Evolutionary conservation across 495 filamentous ascomycete genomes (phyloP).

Genomic region (Paragyromitra xinjiangensis): DNA sequence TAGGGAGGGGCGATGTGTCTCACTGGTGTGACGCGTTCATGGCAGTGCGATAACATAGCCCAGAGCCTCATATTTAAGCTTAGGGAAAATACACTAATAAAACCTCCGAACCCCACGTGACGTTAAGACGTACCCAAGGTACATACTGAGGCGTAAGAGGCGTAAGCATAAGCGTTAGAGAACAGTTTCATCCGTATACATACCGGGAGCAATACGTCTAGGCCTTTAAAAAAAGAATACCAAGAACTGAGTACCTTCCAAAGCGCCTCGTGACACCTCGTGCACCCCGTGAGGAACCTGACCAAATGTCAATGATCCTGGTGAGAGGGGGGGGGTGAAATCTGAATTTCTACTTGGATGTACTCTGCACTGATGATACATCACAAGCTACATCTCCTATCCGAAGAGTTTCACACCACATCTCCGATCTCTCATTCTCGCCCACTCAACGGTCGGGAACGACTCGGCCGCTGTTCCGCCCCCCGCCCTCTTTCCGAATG

Average conservation of each 20-base stretch:
- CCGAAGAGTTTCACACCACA: neutral
- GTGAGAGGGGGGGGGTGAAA: neutral
- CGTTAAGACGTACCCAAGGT: neutral
- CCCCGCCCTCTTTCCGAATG: neutral
- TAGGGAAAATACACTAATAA: neutral
- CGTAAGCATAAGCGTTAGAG: constrained; percentile 2
- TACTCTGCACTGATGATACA: neutral
- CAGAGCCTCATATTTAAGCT: constrained; percentile 16
- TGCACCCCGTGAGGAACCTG: neutral
- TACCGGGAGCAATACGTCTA: neutral
- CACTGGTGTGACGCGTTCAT: constrained; percentile 5
- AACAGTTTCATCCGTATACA: neutral
- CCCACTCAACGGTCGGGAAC: neutral
- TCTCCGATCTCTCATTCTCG: constrained; percentile 1
- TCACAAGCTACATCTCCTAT: neutral
- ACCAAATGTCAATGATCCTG: neutral
- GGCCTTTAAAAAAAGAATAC: neutral
- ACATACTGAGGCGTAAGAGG: neutral
- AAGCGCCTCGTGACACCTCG: neutral
- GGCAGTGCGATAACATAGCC: constrained; percentile 2
- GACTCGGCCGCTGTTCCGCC: neutral
- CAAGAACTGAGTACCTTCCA: neutral
- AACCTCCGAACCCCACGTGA: neutral
- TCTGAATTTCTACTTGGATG: neutral
- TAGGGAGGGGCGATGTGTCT: neutral